A percentile compares a stretch with the other conserved stretches of the same genome.
Conservation (phyloP, 1,284 basidiomycete species). For the Moesziomyces sp. region DNA sequence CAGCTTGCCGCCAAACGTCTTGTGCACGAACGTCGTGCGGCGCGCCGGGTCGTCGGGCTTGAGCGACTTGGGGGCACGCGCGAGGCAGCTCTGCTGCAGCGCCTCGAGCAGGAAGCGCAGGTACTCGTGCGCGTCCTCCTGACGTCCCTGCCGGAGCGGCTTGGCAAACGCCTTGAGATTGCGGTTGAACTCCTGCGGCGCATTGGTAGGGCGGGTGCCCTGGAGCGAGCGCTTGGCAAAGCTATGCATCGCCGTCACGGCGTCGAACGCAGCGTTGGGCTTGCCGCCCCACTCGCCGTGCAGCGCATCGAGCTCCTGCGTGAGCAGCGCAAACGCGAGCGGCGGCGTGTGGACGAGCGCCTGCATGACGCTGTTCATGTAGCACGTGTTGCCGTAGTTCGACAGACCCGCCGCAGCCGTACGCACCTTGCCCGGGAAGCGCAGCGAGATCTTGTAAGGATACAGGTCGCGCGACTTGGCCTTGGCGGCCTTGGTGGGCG, state of each 20-base stretch:
- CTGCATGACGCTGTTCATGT: constrained; percentile 94
- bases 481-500: constrained; percentile 29
- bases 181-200: constrained; percentile 55
- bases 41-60: constrained; percentile 72
- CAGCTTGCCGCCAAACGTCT: constrained; percentile 89
- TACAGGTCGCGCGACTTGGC: constrained; percentile 32
- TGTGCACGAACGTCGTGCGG: constrained; percentile 92
- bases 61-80: constrained; percentile 77
- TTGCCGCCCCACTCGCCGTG: constrained; percentile 58
- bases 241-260: constrained; percentile 67
- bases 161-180: constrained; percentile 80
- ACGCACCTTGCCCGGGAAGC: constrained; percentile 47
- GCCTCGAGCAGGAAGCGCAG: constrained; percentile 93
- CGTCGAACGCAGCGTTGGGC: constrained; percentile 54
- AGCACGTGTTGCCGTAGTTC: constrained; percentile 97
- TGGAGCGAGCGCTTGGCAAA: constrained; percentile 74
- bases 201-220: constrained; percentile 28
- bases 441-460: constrained; percentile 47
- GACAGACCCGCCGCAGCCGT: constrained; percentile 73
- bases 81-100: constrained; percentile 84
- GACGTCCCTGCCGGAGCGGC: constrained; percentile 86
- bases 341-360: constrained; percentile 93
- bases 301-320: constrained; percentile 72
- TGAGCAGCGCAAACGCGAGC: constrained; percentile 77
- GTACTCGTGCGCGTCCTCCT: constrained; percentile 99